Percentiles rank a stretch among this genome's conserved stretches.
Conservation (phyloP, 1,139 yeast species). For the Magnusiomyces sp. region DNA sequence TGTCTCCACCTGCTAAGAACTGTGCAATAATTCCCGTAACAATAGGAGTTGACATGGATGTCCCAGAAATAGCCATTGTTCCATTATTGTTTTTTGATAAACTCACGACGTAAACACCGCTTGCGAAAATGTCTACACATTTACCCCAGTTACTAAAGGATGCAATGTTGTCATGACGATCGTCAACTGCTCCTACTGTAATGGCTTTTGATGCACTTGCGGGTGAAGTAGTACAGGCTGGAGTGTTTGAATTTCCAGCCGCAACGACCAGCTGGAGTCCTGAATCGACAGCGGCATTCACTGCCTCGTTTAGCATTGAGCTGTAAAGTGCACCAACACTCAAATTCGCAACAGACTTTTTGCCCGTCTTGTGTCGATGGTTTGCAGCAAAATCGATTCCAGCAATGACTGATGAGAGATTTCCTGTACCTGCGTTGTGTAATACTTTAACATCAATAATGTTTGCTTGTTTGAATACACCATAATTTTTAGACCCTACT, state of each 20-base stretch:
- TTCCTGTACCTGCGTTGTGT: constrained; percentile 57
- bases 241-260: constrained; percentile 74
- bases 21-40: constrained; percentile 69
- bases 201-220: constrained; percentile 66
- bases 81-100: constrained; percentile 21
- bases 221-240: constrained; percentile 78
- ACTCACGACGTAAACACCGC: constrained; percentile 56
- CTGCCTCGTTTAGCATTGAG: constrained; percentile 59
- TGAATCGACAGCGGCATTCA: constrained; percentile 60
- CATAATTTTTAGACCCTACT: constrained; percentile 67
- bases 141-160: constrained; percentile 81
- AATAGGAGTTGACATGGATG: constrained; percentile 87
- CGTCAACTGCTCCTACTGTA: constrained; percentile 88
- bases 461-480: constrained; percentile 64
- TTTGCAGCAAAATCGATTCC: constrained; percentile 74
- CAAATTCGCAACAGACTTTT: constrained; percentile 64
- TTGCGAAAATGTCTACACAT: constrained; percentile 79
- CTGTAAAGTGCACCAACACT: constrained; percentile 72
- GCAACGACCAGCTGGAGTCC: constrained; percentile 80
- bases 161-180: constrained; percentile 58
- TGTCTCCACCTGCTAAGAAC: constrained; percentile 51
- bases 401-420: constrained; percentile 50
- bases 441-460: constrained; percentile 70
- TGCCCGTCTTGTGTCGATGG: constrained; percentile 39
- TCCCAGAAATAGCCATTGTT: constrained; percentile 54